phyloP scores from a whole-genome alignment of 257 asterid species.

The Petunia axillaris region DNA sequence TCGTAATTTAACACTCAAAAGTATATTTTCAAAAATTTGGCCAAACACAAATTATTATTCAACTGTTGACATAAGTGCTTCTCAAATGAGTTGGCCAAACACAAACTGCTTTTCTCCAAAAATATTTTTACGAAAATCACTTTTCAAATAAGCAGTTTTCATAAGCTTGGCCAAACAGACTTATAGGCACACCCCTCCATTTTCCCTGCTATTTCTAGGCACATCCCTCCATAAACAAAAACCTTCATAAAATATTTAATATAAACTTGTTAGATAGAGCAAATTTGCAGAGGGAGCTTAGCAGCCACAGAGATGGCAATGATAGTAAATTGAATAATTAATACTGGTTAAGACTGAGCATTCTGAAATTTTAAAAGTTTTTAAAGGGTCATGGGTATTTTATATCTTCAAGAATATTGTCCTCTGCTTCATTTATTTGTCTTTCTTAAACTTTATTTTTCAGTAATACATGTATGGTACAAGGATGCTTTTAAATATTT shows the following conservation, averaged over 20 bases:
- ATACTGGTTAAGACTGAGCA: slow-evolving; percentile 1
- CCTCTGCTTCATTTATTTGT: slow-evolving; percentile 21
- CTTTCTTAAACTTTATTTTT: neutral
- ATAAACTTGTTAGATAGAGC: neutral
- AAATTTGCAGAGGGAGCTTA: neutral
- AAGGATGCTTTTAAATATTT: neutral
- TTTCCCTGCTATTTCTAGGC: no score
- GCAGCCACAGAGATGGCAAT: neutral
- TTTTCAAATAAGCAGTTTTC: no score
- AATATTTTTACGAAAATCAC: no score
- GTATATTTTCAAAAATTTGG: no score
- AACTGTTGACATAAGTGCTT: no score
- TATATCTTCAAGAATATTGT: slow-evolving; percentile 18
- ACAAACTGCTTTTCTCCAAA: no score
- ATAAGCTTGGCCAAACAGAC: no score
- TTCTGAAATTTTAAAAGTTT: neutral
- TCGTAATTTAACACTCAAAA: no score
- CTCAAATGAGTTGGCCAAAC: no score
- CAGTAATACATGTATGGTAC: slow-evolving; percentile 13
- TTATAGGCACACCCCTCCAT: no score
- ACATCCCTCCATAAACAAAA: no score
- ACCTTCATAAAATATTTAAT: neutral
- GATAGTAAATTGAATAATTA: slow-evolving; percentile 2
- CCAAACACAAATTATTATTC: no score
- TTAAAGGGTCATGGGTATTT: slow-evolving; percentile 24